phyloP scores from a whole-genome alignment of 352 stramenopile species.

The Phytophthora fragariae region DNA sequence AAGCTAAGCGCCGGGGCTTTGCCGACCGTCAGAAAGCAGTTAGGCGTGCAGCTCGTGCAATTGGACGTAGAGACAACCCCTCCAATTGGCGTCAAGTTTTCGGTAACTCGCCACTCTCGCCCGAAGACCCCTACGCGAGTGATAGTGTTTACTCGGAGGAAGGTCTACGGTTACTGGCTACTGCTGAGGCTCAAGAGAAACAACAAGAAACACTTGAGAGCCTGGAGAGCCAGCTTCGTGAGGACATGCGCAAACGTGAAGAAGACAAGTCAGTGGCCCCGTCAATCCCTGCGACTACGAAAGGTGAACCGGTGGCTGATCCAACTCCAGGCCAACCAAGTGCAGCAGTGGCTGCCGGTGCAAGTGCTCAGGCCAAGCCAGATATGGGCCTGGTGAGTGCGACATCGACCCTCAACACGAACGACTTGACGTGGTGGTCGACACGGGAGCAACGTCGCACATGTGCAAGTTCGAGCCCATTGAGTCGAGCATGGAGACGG shows the following conservation, averaged over 20 bases:
- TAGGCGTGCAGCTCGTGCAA: neutral
- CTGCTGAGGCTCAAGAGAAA: neutral
- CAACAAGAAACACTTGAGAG: neutral
- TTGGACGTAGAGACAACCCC: neutral
- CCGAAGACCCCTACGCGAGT: neutral
- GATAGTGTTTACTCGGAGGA: neutral
- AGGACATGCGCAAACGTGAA: neutral
- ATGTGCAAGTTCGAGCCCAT: neutral
- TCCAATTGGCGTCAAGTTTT: neutral
- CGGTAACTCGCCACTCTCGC: neutral
- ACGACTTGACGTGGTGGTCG: neutral
- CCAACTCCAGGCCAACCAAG: neutral
- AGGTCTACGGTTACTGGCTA: neutral
- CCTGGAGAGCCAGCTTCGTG: neutral
- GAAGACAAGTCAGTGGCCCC: neutral
- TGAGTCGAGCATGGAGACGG: no score
- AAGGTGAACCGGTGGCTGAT: neutral
- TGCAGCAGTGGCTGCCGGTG: neutral
- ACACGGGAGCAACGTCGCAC: neutral
- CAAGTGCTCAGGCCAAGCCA: neutral
- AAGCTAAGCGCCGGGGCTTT: neutral
- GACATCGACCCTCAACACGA: neutral
- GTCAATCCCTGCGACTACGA: neutral
- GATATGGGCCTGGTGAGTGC: neutral
- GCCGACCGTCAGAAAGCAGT: neutral